Base-by-base conservation (phyloP, 139 green algal genomes). In the Eudorina sp. region DNA sequence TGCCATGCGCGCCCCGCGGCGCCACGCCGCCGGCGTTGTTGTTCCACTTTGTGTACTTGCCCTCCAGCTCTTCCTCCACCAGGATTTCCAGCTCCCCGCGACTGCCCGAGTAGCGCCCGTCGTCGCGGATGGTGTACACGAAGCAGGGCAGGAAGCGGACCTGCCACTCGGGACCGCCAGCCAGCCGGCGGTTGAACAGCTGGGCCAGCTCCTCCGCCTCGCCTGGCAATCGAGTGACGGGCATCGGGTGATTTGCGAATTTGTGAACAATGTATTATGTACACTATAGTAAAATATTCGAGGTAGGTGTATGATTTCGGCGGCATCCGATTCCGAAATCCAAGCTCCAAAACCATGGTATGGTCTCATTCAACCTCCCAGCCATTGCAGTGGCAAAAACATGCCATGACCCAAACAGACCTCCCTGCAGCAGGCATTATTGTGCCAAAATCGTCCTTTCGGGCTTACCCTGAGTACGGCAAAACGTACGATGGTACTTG, bases 51-150 rank as follows among this genome's bases (percentile, higher is more conserved):
- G 70, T 82, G 64, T 85, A 93, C 38, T 62, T 43, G 25, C 80
- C 86, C 64, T 93, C 90, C 66, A 93, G 90, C 87, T 91, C 88
- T 75, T 91, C 34, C 77, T 93, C 90, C 45, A 89, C 82, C 58
- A 90, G 55, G 18, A 93, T 40, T 1, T 83, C 58, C 74, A 86
- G 21, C 69, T 70, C 34, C 3, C 53, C n/a, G n/a, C n/a, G 73
- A 5, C 21, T 43, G 29, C 55, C 14, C 25, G 64, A 79, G 60
- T 66, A 64, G 79, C 46, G 90, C 46, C 9, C 27, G 19, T 0
- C 0, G 55, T 93, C 90, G 23, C 23, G 5, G 23, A 91, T 41
- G n/a, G 40, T 58, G 62, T 85, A 90, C n/a, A 93, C 46, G 31
- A 60, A 38, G 75, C 90, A 90, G 18, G 83, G 45, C 81, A 93